Evolutionary conservation across 495 filamentous ascomycete genomes (phyloP), one percentile per base, ranked within the genome.

Genomic region (Mycothermus thermophilus): DNA sequence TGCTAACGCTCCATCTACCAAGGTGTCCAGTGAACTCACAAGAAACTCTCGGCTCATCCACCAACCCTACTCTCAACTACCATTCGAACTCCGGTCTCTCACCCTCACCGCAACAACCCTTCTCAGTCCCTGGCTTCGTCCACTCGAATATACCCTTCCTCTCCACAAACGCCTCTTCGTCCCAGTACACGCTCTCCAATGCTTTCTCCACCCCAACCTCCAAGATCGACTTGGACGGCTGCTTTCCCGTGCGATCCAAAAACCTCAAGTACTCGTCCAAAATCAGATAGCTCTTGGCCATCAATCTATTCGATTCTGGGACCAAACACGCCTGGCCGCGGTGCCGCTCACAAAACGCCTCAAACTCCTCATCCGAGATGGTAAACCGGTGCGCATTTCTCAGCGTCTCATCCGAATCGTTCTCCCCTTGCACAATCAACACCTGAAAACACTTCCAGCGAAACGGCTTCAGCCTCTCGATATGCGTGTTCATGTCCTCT

Each of bases 361-460:
- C 29, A 33, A 51, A 74, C 45, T 72, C 53, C 22, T 60, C 60
- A 31, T 72, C 59, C 4, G 61, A 58, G 27, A 75, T 63, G n/a
- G 53, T 37, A 32, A 73, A 67, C 22, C 47, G 52, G 24, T 53
- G 48, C 1, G 58, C 68, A 48, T 74, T 57, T 11, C 64, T 41
- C 27, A 65, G 50, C 9, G 55, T 62, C 20, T 49, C 43, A 5
- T 56, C 50, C 3, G 59, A 52, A 24, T 71, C 67, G 35, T 76
- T 75, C 44, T 74, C 70, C 1, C 65, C 72, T 3, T 46, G 49
- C n/a, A 73, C 64, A 10, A 68, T 54, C 16, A 76, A 57, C 8
- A 71, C 63, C 38, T 74, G 71, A 43, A 75, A 76, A 21, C 51
- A 60, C 44, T 75, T 75, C 71, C 72, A 76, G 8, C 69, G 66